phyloP scores from a whole-genome alignment of 106 monocot species.

The Hemerocallis citrina region DNA sequence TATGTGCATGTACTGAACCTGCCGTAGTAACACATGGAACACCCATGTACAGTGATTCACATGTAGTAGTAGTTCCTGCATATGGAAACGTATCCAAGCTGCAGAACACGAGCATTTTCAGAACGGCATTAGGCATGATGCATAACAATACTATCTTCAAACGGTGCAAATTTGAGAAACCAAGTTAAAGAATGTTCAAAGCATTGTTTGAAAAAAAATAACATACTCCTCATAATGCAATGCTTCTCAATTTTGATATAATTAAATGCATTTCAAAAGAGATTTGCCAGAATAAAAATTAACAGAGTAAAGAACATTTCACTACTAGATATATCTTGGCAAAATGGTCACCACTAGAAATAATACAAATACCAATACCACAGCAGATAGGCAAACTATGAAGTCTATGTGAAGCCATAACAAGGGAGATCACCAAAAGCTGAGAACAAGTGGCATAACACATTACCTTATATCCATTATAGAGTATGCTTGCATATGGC shows the following conservation, averaged over 20 bases:
- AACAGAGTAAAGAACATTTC: neutral
- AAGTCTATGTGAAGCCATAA: neutral
- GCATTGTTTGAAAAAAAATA: neutral
- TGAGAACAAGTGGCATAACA: neutral
- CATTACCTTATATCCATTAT: conserved; percentile 96
- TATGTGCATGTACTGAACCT: conserved; percentile 94
- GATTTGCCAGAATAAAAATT: neutral
- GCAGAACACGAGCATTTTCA: conserved; percentile 10
- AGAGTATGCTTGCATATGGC: conserved; percentile 98
- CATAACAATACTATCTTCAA: neutral
- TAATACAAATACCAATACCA: neutral
- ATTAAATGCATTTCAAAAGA: neutral
- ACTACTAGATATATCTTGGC: too few relatives aligned
- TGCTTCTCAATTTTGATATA: neutral
- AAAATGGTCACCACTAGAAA: too few relatives aligned
- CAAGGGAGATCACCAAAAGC: neutral
- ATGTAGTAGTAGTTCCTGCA: conserved; percentile 98
- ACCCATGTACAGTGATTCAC: conserved; percentile 97
- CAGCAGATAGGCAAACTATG: neutral
- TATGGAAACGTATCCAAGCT: conserved; percentile 99
- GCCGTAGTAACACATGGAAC: conserved; percentile 99
- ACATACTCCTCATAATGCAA: neutral
- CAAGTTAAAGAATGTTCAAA: neutral
- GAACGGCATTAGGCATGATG: neutral
- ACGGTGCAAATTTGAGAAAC: neutral